Evolutionary conservation across 306 rosid species (phyloP).

Genomic region (Ormosia semicastrata): DNA sequence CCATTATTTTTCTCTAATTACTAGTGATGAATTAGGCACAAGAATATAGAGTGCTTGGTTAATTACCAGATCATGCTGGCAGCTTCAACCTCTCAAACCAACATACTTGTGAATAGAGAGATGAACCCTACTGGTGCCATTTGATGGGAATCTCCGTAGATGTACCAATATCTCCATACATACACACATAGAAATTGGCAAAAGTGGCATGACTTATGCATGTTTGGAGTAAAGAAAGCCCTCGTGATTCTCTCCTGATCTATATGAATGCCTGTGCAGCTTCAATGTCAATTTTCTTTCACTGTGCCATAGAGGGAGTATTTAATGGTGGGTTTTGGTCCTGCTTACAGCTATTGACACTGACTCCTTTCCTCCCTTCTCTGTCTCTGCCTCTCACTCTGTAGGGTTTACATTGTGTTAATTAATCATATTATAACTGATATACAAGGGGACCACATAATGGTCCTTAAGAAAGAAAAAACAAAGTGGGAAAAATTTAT

Average conservation of each 20-base stretch:
- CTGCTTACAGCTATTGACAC: conserved; percentile 76
- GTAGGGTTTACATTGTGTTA: conserved; percentile 21
- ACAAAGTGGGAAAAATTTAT: background rate
- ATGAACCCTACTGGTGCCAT: conserved; percentile 1
- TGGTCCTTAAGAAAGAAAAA: conserved; percentile 23
- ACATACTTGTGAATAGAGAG: conserved; percentile 36
- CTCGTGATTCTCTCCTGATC: conserved; percentile 43
- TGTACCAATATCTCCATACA: background rate
- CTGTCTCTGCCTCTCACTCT: conserved; percentile 10
- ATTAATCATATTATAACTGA: conserved; percentile 20
- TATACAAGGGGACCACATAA: conserved; percentile 42
- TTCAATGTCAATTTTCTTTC: conserved; percentile 9
- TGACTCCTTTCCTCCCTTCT: conserved; percentile 33
- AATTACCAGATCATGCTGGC: conserved; percentile 99
- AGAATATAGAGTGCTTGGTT: background rate
- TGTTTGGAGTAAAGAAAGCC: conserved; percentile 28
- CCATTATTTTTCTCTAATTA: background rate
- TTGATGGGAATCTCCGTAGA: conserved; percentile 17
- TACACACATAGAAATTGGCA: background rate
- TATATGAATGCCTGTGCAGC: conserved; percentile 29
- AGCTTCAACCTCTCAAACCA: conserved; percentile 98
- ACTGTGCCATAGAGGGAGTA: conserved; percentile 41
- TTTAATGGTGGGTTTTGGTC: conserved; percentile 51
- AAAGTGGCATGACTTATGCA: conserved; percentile 30
- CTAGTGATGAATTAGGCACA: background rate